Conservation (phyloP, 1,139 yeast genomes). For the Ashbya aceris region DNA sequence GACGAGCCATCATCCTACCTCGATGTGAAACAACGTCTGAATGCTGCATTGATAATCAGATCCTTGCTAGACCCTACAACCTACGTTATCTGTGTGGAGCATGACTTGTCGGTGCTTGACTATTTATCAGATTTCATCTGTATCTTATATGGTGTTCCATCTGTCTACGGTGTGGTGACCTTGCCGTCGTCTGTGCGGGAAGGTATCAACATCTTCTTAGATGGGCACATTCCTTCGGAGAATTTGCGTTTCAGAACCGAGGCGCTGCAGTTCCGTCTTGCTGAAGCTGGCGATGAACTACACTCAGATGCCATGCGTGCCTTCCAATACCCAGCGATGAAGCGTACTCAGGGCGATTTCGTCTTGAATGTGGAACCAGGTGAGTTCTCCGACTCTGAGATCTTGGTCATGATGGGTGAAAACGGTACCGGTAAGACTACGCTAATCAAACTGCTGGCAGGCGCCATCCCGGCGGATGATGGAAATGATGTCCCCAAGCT, state of each 20-base stretch:
- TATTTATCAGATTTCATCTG: constrained; percentile 93
- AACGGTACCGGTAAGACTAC: constrained; percentile 99
- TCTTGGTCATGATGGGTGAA: constrained; percentile 98
- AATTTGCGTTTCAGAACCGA: constrained; percentile 95
- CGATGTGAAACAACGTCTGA: constrained; percentile 96
- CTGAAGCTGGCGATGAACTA: constrained; percentile 81
- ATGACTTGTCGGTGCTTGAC: constrained; percentile 94
- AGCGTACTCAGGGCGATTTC: constrained; percentile 94
- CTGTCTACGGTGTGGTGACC: constrained; percentile 96
- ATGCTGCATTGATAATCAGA: constrained; percentile 92
- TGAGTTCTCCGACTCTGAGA: constrained; percentile 92
- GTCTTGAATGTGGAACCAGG: constrained; percentile 71
- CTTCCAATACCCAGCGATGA: constrained; percentile 70
- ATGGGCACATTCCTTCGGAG: constrained; percentile 95
- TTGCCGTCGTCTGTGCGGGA: constrained; percentile 94
- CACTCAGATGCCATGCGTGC: constrained; percentile 72
- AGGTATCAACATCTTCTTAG: constrained; percentile 96
- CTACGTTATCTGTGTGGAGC: constrained; percentile 94
- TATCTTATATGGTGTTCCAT: constrained; percentile 94
- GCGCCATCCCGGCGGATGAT: constrained; percentile 79
- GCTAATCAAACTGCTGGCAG: constrained; percentile 89
- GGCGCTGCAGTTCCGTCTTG: constrained; percentile 83
- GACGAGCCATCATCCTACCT: constrained; percentile 98
- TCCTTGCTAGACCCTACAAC: constrained; percentile 64
- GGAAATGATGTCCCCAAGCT: constrained; percentile 73